Evolutionary conservation across 306 rosid genomes (phyloP).

Genomic region (Pyrus communis): DNA sequence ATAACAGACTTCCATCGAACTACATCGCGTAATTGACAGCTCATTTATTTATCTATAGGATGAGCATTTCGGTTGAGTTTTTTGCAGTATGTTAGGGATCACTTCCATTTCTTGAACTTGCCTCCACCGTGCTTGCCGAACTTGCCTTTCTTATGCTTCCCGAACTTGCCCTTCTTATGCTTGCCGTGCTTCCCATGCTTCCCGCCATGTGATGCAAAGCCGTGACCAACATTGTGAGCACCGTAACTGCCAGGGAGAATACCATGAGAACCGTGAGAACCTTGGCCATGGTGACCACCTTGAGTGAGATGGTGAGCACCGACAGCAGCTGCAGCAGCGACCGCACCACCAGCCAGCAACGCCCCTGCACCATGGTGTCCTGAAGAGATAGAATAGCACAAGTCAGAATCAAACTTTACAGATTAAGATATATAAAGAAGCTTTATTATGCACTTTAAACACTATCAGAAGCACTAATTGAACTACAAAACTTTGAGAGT

Average conservation of each 20-base stretch:
- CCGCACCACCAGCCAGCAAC: slow-evolving; percentile 79
- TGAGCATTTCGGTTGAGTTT: background rate
- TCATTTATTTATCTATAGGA: background rate
- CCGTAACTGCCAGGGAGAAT: background rate
- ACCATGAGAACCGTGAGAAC: background rate
- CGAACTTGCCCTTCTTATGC: slow-evolving; percentile 20
- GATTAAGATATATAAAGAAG: background rate
- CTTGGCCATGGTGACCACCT: slow-evolving; percentile 18
- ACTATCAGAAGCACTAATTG: background rate
- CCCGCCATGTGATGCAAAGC: slow-evolving; percentile 3
- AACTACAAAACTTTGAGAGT: background rate
- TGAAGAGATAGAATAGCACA: slow-evolving; percentile 7
- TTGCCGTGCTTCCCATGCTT: background rate
- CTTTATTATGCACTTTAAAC: background rate
- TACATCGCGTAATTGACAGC: background rate
- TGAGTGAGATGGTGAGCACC: slow-evolving; percentile 45
- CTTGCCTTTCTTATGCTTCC: slow-evolving; percentile 29
- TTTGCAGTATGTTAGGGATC: background rate
- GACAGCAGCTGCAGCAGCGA: slow-evolving; percentile 69
- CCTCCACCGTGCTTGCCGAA: slow-evolving; percentile 35
- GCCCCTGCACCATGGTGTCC: slow-evolving; percentile 43
- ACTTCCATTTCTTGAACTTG: slow-evolving; percentile 52
- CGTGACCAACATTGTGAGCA: background rate
- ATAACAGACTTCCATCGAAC: background rate
- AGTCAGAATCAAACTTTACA: background rate